Conservation (phyloP, 2,329 filamentous ascomycete genomes). For the Talaromyces sp. region DNA sequence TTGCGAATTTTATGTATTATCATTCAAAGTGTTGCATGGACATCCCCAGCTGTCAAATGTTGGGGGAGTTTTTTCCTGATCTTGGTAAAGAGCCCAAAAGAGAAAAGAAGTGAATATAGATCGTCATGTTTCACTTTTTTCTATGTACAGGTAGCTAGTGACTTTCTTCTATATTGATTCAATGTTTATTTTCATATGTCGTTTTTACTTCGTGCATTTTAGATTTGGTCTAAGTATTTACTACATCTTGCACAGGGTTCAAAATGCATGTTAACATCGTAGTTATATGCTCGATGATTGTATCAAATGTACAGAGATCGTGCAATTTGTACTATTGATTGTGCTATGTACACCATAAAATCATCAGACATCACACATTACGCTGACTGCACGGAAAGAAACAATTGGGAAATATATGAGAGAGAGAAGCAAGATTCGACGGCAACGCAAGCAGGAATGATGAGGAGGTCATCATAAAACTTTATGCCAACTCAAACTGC, state of each 20-base stretch:
- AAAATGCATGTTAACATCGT: not conserved
- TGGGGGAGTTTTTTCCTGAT: not conserved
- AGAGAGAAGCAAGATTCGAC: not conserved
- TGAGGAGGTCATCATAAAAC: not conserved
- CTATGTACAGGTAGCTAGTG: slow-evolving; percentile 43
- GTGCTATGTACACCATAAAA: not conserved
- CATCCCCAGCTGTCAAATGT: slow-evolving; percentile 7
- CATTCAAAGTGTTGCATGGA: slow-evolving; percentile 16
- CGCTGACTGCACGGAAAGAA: not conserved
- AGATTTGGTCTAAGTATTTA: not conserved
- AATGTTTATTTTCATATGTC: slow-evolving; percentile 32
- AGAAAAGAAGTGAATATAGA: slow-evolving; percentile 19
- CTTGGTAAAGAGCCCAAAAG: slow-evolving; percentile 1
- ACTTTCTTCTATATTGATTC: slow-evolving; percentile 22
- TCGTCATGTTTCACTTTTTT: slow-evolving; percentile 20
- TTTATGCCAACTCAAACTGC: not conserved
- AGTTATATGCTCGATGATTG: not conserved
- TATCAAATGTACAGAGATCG: not conserved
- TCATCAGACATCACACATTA: not conserved
- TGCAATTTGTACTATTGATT: not conserved
- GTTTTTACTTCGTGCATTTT: slow-evolving; percentile 18
- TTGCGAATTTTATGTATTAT: slow-evolving; percentile 11
- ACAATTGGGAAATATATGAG: not conserved
- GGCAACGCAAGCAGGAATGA: not conserved
- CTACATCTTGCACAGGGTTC: not conserved